Base-by-base conservation (phyloP, 805 yeast species). In the Saturnispora gosingensis region DNA sequence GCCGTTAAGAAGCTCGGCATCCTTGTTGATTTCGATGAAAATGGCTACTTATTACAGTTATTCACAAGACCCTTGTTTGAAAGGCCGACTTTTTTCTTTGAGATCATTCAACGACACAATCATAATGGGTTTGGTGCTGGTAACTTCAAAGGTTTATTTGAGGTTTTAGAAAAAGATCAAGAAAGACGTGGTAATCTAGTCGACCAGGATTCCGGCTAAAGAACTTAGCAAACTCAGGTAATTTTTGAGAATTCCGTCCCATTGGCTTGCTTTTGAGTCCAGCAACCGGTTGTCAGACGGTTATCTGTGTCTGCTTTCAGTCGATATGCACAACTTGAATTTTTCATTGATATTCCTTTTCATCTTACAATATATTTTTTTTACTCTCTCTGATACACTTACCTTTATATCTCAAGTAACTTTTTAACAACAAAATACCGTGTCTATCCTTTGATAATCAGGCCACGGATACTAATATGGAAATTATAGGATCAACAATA, bases 111-210 rank as follows among this genome's bases (percentile, higher is more conserved):
- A 67, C 75, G 96, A 54, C 72, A 75, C 58, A 83, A 85, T 60
- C 90, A 85, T 63, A 76, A 82, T 54, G 96, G 96, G 0, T 88
- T 88, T 67, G 96, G 96, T 1, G 88, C 88, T 47, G 96, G 96
- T 2, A 88, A 89, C 54, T 88, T 88, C 70, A 84, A 81, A 63
- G 85, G 93, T 0, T 69, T 88, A 38, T 88, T 85, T 61, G 90
- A 87, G 61, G 78, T 85, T 6, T 80, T 88, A 52, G 96, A 88
- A 64, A 73, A 74, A n/a, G 90, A 86, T 57, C 96, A 88, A 63
- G 72, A 64, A 52, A 61, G 67, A 48, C 76, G 96, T 48, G 95
- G 95, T 1, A 87, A 87, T 15, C 65, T 80, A 24, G 55, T 55
- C 4, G 61, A 57, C 11, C 67, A 64, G 51, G 39, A 40, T 25